Evolutionary conservation across 163 green algal species (phyloP), one percentile per base, ranked within the genome.

Genomic region (Chlamydomonas reinhardtii): DNA sequence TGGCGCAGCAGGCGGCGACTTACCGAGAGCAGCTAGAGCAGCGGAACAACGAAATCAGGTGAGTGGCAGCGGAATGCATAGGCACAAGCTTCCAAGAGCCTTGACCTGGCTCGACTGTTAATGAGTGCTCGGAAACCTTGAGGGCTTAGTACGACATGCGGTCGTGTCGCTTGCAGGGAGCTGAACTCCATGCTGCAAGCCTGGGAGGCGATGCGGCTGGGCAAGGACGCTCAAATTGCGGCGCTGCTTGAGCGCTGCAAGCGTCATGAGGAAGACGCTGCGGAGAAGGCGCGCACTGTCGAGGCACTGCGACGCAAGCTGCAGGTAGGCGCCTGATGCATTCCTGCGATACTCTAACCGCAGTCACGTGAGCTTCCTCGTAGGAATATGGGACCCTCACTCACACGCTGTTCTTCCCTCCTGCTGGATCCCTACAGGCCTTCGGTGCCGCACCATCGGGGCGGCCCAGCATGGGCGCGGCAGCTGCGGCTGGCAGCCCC

Each of bases 211-310:
- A 95, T 96, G 92, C 89, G 94, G 72, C 78, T 96, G 70, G 91
- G 92, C 86, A 96, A 96, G 90, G 94, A 96, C 80, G 93, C 94
- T 15, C 94, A 96, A 85, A 96, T 96, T 35, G 84, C 92, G 14
- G 91, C 91, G 5, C 89, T 96, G 37, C 88, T 95, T 74, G 92
- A 96, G 84, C 89, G 91, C 19, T 93, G 88, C 89, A 96, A 95
- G 91, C 90, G 92, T 20, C 84, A 92, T 62, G 93, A 96, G 81
- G 93, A 96, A 73, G 90, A 94, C 29, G 89, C 90, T 22, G 91
- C 91, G 31, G 93, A 96, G 83, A 95, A 95, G 85, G 90, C 87
- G 2, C 84, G 93, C 29, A 94, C 84, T 6, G 86, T 94, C 5
- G 93, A 95, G n/a, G 90, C 92, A 4, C 76, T 96, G 73, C 91